Evolutionary conservation across 2,329 filamentous ascomycete genomes (phyloP).

Genomic region (Arthrobotrys megalospora): DNA sequence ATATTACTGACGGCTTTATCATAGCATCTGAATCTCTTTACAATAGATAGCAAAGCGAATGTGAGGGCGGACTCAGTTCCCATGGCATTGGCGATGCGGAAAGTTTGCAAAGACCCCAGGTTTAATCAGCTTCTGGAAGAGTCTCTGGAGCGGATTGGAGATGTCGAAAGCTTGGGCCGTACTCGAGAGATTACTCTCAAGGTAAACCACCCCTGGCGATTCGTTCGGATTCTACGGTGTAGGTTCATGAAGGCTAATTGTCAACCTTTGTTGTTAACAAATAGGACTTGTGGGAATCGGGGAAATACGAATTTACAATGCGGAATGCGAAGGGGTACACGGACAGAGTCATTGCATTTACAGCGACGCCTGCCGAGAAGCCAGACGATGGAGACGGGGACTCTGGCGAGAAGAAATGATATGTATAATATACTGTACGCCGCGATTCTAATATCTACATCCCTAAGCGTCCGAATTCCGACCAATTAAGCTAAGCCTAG

Average conservation of each 20-base stretch:
- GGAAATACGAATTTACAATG: constrained; percentile 70
- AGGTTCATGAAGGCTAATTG: background rate
- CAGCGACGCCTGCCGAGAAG: constrained; percentile 64
- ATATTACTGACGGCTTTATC: background rate
- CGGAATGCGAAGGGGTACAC: constrained; percentile 67
- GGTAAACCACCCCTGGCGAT: too few species aligned
- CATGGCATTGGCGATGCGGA: constrained; percentile 92
- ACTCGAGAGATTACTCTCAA: constrained; percentile 97
- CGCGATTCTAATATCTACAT: background rate
- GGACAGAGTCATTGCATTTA: constrained; percentile 67
- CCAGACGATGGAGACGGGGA: constrained; percentile 62
- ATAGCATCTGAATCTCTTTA: constrained; percentile 88
- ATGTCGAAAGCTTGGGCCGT: constrained; percentile 91
- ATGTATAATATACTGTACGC: constrained; percentile 20
- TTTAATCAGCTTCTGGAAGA: constrained; percentile 87
- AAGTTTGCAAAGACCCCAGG: constrained; percentile 82
- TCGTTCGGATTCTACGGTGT: background rate
- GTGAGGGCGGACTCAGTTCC: constrained; percentile 95
- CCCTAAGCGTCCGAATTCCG: background rate
- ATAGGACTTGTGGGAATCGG: constrained; percentile 72
- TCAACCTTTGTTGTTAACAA: background rate
- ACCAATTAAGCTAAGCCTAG: constrained; percentile 17
- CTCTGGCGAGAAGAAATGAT: constrained; percentile 37
- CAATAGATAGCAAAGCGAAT: constrained; percentile 87
- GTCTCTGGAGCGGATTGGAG: constrained; percentile 87